Conservation (phyloP, 257 asterid species). For the Verbena officinalis region DNA sequence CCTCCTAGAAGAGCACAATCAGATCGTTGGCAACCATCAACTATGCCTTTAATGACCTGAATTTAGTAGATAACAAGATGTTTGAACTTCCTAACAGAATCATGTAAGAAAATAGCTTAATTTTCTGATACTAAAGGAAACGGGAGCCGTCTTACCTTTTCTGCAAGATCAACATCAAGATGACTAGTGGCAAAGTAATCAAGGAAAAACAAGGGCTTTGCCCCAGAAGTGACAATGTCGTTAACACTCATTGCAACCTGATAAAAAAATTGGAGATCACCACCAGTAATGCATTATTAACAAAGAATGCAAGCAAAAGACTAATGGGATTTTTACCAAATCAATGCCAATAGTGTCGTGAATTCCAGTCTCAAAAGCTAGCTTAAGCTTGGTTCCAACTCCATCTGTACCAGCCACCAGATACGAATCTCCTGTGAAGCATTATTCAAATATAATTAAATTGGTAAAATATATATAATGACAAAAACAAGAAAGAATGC, state of each 20-base stretch:
- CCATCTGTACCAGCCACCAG: conserved; percentile 99
- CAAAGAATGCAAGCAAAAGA: conserved; percentile 7
- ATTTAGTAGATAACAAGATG: conserved; percentile 24
- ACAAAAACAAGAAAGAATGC: not conserved
- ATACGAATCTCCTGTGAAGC: conserved; percentile 74
- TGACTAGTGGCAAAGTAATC: conserved; percentile 93
- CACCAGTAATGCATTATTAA: not conserved
- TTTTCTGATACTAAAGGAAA: not conserved
- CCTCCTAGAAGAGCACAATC: conserved; percentile 94
- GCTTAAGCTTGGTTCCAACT: conserved; percentile 92
- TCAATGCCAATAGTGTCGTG: conserved; percentile 97
- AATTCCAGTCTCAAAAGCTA: conserved; percentile 94
- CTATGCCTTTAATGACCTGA: conserved; percentile 95
- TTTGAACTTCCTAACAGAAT: not conserved
- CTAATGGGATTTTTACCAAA: conserved; percentile 49
- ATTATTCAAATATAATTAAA: not conserved
- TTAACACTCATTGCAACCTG: conserved; percentile 99
- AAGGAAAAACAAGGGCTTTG: conserved; percentile 94
- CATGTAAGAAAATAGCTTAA: not conserved
- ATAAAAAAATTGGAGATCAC: conserved; percentile 17
- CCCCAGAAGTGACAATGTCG: conserved; percentile 96
- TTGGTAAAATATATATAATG: not conserved
- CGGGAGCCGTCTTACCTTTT: conserved; percentile 53
- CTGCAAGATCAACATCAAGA: conserved; percentile 96
- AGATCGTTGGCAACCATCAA: conserved; percentile 87